Evolutionary conservation across 2,329 filamentous ascomycete species (phyloP), one percentile per base, ranked within the genome.

Genomic region (Ceratocystis destructans): DNA sequence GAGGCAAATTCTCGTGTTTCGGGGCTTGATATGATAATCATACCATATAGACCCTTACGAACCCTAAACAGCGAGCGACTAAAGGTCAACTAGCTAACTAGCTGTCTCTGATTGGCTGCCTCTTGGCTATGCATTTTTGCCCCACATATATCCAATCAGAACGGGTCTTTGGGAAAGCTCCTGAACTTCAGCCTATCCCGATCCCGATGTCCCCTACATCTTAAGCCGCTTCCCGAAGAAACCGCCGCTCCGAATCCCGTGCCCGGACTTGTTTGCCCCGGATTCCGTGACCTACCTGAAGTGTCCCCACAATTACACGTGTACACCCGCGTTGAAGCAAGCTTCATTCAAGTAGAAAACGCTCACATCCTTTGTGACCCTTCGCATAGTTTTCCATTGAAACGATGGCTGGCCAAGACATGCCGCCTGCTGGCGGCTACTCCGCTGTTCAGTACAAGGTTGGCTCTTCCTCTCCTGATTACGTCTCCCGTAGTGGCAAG

Each of bases 361-460:
- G 7, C 48, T 12, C 41, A 31, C 53, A 17, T n/a, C 33, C n/a
- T 31, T 31, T 20, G 25, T 33, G n/a, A 37, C 33, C 17, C 7
- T n/a, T 25, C n/a, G 22, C 15, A 25, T 20, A 59, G 55, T n/a
- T 37, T 59, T 31, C 62, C 62, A 25, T 6, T 33, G 44, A 15
- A 63, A 44, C 33, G 12, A 68, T 68, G 66, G 48, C 66, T 33
- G 67, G 61, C 45, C 92, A 97, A 83, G 94, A 99, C 82, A 90
- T 99, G 85, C 94, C 94, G 80, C 94, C 94, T 72, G 77, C 79
- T 74, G 94, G 93, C 81, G 94, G 94, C 82, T 99, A 99, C 79
- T 88, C 86, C 77, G 87, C 93, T 77, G 88, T 99, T 71, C 94
- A 99, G 80, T 99, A 96, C 83, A 96, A 96, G 86, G 89, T 92